Percentiles rank a stretch among this genome's conserved stretches.
These are phyloP conservation scores for Eudorina sp. DNA, from an alignment of 139 green algal genomes.

Conservation along the genomic window DNA sequence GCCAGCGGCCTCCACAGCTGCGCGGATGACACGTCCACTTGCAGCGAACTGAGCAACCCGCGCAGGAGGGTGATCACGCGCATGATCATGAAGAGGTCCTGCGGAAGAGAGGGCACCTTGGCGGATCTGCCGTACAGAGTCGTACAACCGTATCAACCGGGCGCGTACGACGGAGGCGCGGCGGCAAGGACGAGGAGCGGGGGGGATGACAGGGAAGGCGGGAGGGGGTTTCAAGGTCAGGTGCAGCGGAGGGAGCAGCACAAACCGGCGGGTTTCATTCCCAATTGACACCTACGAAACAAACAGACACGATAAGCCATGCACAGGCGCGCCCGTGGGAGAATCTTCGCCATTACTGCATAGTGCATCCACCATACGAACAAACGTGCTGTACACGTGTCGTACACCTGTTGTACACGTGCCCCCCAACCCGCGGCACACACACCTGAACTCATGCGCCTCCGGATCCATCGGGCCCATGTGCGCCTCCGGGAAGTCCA, in stretches of 20 bases:
- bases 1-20: conserved; percentile 65
- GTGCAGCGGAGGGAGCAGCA: not conserved
- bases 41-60: conserved; percentile 60
- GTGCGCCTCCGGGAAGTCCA: conserved; percentile 69
- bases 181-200: not conserved
- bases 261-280: too few relatives aligned
- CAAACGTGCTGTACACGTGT: too few relatives aligned
- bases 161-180: too few relatives aligned
- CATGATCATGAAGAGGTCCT: conserved; percentile 76
- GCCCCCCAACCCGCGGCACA: not conserved
- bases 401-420: too few relatives aligned
- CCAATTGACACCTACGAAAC: too few relatives aligned
- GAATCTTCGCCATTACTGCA: too few relatives aligned
- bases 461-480: conserved; percentile 58
- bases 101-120: conserved; percentile 54
- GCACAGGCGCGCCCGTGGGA: too few relatives aligned
- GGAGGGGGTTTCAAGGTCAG: not conserved
- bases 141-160: too few relatives aligned
- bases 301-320: too few relatives aligned
- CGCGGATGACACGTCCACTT: conserved; percentile 60
- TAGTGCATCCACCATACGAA: too few relatives aligned
- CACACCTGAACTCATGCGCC: conserved; percentile 61
- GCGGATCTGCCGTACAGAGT: conserved; percentile 63
- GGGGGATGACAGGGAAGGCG: not conserved
- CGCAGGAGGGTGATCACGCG: conserved; percentile 69